Conservation (phyloP, 208 protist species). For the Leishmania mexicana region DNA sequence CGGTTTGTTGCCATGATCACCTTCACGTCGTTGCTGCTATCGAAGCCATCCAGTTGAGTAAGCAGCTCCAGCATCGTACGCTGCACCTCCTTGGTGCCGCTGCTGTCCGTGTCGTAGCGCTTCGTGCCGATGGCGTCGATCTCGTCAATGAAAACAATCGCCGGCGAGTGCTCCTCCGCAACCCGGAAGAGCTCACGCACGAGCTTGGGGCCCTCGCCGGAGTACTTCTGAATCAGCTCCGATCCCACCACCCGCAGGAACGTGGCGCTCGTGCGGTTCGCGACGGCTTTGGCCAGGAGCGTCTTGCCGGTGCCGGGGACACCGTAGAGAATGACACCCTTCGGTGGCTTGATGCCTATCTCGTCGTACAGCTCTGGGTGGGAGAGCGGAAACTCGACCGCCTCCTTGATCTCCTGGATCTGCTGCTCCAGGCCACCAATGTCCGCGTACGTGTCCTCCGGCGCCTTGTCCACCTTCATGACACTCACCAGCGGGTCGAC, state of each 20-base stretch:
- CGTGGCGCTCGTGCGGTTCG: slow-evolving; percentile 99
- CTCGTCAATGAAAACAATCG: slow-evolving; percentile 99
- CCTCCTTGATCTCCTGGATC: slow-evolving; percentile 99
- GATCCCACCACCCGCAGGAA: slow-evolving; percentile 99
- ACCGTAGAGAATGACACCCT: slow-evolving; percentile 99
- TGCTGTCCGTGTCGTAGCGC: slow-evolving; percentile 97
- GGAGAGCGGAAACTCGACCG: slow-evolving; percentile 99
- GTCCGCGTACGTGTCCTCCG: slow-evolving; percentile 99
- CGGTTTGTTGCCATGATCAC: slow-evolving; percentile 99
- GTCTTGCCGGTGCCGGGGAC: slow-evolving; percentile 99
- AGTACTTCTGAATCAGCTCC: slow-evolving; percentile 99
- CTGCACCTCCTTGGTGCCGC: slow-evolving; percentile 99
- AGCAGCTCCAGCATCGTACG: slow-evolving; percentile 99
- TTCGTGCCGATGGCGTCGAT: slow-evolving; percentile 99
- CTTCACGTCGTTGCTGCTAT: slow-evolving; percentile 99
- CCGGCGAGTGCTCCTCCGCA: slow-evolving; percentile 98
- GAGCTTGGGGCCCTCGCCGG: slow-evolving; percentile 99
- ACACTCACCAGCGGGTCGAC: slow-evolving; percentile 99
- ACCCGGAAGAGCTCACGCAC: slow-evolving; percentile 99
- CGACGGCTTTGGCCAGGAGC: slow-evolving; percentile 99
- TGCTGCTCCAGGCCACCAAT: slow-evolving; percentile 99
- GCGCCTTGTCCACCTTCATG: slow-evolving; percentile 99
- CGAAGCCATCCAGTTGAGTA: slow-evolving; percentile 99
- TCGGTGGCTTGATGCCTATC: slow-evolving; percentile 99
- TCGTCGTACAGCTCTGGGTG: slow-evolving; percentile 99